Base-by-base conservation (phyloP, 2,329 filamentous ascomycete genomes). In the Alternaria panax region DNA sequence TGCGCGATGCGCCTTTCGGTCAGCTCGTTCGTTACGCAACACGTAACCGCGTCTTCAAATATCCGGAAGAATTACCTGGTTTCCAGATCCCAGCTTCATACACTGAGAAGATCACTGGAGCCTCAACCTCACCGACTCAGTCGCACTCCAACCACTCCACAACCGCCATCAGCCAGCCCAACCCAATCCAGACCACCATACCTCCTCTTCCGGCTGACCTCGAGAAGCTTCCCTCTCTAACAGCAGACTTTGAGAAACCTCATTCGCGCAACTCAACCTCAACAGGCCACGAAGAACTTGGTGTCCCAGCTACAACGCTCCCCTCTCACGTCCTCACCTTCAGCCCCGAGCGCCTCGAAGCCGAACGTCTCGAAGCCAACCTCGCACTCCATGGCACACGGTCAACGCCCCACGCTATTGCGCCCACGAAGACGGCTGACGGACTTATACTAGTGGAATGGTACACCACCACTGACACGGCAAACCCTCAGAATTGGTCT, bases 1-100 rank as follows among this genome's bases (percentile, higher is more conserved):
- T 88, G 57, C 79, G 86, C 71, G 87, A 88, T 57, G 82, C 86
- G 59, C 82, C 86, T 27, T 66, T 88, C 62, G 87, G 87, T 65
- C 86, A 88, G 65, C 65, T 88, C 48, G 80, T 89, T 64, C 82
- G 87, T 66, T 85, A 80, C 66, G 50, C 83, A 54, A 86, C 86
- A 3, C 74, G 76, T 30, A 87, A 86, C 69, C 80, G 76, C 41
- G 70, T 84, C 42, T 78, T 89, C 12, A 80, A 82, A 58, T 89
- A 88, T 60, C 86, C 86, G 16, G 87, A 89, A 77, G 87, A 90
- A 63, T 78, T 78, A 59, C 65, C 82, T 22, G 85, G 79, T 65
- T 90, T 88, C 65, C 69, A 82, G 57, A 77, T 85, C 5, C 87
- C 86, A 2, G 61, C 65, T 46, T 66, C 69, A 28, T 84, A 84